Evolutionary conservation across 1,284 basidiomycete species (phyloP).

Genomic region (Malassezia sp.): DNA sequence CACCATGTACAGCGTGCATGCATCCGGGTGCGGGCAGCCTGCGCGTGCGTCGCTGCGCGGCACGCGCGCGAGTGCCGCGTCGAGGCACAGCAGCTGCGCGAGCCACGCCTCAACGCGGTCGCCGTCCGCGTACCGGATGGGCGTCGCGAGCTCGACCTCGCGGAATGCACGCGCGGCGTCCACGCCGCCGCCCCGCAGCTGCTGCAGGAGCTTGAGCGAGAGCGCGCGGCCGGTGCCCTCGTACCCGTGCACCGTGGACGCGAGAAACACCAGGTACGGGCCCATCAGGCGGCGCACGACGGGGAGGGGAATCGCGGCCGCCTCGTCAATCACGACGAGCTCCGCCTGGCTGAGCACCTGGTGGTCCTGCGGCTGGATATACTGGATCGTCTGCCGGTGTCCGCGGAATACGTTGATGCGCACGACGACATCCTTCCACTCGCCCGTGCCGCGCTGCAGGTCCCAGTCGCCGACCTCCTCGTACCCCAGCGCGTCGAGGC

Average conservation of each 20-base stretch:
- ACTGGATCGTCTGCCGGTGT: conserved; percentile 48
- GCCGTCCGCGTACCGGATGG: conserved; percentile 78
- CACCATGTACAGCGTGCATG: conserved; percentile 90
- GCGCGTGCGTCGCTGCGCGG: conserved; percentile 3
- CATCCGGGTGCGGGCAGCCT: conserved; percentile 66
- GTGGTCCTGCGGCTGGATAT: conserved; percentile 93
- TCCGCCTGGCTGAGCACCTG: conserved; percentile 97
- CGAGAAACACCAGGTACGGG: conserved; percentile 95
- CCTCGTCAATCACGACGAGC: conserved; percentile 94
- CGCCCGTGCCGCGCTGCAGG: conserved; percentile 87
- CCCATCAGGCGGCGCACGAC: conserved; percentile 89
- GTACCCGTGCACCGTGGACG: conserved; percentile 97
- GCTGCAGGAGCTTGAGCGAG: conserved; percentile 92
- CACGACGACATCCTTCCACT: conserved; percentile 90
- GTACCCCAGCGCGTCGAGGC: conserved; percentile 83
- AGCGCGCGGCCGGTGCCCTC: conserved; percentile 96
- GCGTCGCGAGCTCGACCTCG: conserved; percentile 87
- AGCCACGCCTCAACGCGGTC: conserved; percentile 94
- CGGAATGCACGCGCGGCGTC: conserved; percentile 62
- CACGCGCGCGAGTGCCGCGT: conserved; percentile 47
- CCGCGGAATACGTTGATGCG: conserved; percentile 81
- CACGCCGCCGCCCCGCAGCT: conserved; percentile 63
- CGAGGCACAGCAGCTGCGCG: conserved; percentile 78
- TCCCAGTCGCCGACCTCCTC: conserved; percentile 98
- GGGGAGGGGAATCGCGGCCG: conserved; percentile 90